Evolutionary conservation across 345 rosid genomes (phyloP), one percentile per base, ranked within the genome.

Genomic region (Gossypium raimondii): DNA sequence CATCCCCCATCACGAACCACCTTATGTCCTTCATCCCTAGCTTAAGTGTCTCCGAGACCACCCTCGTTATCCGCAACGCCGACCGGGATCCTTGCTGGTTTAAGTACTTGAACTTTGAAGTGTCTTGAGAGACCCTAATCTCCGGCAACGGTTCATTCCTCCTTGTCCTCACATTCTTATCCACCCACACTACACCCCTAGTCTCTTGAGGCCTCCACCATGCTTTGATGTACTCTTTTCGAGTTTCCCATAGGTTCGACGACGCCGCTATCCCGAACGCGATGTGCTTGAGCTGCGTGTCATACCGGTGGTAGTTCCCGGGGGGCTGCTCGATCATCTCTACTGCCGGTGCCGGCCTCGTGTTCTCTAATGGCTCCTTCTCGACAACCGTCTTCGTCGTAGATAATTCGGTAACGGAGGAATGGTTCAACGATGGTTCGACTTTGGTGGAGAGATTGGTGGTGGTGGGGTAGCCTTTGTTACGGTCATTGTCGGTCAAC

Each of bases 1-100:
- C 97, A 17, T 93, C 97, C 6, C 92, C 97, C 95, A 93, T 91
- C 47, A 91, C 93, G 34, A 89, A 91, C 98, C 93, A 91, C 70
- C 93, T 75, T 13, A 91, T 87, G 9, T 89, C 92, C 81, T 87
- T 71, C 80, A 87, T 77, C 11, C 92, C 92, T 7, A 92, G 80
- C 78, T 85, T 78, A 43, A 87, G 76, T 16, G 87, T 88, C 85
- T 92, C 97, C 2, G 97, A 88, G 14, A 94, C 91, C 41, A 92
- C 86, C 74, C 94, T 57, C 0, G 97, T 84, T 62, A 92, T 88
- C 85, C 98, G 81, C 78, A 92, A 77, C 4, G 98, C 97, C 0
- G 94, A 80, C 79, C 94, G 77, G 22, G 87, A 83, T 2, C 97
- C 98, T 51, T 86, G 89, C 70, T 70, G 79, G 75, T 92, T 91